Conservation (phyloP, 371 early-diverging fungal genomes). For the Saksenaea oblongispora region DNA sequence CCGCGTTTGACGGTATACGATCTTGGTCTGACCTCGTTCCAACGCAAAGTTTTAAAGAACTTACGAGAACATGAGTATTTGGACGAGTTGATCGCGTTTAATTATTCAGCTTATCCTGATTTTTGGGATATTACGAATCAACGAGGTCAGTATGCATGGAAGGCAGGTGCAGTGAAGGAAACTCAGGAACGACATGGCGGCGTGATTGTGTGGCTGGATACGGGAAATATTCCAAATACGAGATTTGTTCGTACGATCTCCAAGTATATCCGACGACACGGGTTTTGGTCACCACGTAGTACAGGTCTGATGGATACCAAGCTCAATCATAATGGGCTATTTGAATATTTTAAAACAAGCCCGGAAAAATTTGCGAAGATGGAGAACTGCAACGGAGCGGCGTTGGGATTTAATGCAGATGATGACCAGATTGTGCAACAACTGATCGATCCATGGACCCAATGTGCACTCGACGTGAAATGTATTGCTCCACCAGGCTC, state of each 20-base stretch:
- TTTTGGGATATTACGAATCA: conserved; percentile 51
- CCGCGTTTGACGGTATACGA: conserved; percentile 53
- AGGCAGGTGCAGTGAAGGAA: conserved; percentile 58
- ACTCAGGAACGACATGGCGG: conserved; percentile 48
- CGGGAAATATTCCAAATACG: conserved; percentile 44
- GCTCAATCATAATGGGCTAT: conserved; percentile 50
- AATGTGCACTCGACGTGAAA: conserved; percentile 36
- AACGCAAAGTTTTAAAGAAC: conserved; percentile 25
- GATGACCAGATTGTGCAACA: conserved; percentile 31
- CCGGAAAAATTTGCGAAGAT: conserved; percentile 33
- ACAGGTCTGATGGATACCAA: conserved; percentile 38
- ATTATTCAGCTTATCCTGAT: conserved; percentile 45
- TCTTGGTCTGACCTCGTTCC: conserved; percentile 38
- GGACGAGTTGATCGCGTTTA: conserved; percentile 40
- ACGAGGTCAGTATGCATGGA: conserved; percentile 64
- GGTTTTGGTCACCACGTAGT: conserved; percentile 52
- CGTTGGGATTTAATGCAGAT: conserved; percentile 45
- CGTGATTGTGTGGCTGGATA: conserved; percentile 53
- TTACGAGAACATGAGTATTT: conserved; percentile 34
- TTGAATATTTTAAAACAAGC: conserved; percentile 30
- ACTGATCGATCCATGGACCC: conserved; percentile 45
- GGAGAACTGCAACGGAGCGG: conserved; percentile 54
- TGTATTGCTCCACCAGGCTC: conserved; percentile 56
- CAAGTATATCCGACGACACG: conserved; percentile 22
- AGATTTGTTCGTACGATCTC: conserved; percentile 45